Evolutionary conservation across 2,329 filamentous ascomycete genomes (phyloP), one percentile per base, ranked within the genome.

Genomic region (Penicillium concentricum): DNA sequence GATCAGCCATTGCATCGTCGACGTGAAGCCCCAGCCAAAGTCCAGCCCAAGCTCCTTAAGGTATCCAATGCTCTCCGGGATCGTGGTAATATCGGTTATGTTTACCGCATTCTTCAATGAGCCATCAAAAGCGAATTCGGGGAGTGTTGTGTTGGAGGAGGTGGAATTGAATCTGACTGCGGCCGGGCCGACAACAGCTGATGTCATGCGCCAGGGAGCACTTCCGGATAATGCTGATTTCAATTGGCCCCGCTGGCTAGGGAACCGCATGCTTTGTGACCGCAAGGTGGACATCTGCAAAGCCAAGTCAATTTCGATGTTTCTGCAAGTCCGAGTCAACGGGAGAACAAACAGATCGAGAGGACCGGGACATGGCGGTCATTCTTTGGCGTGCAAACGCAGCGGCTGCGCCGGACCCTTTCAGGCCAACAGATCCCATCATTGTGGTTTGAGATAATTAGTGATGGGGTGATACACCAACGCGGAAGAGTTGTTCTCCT

Each of bases 41-140:
- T 97, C 90, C 22, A 99, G 79, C 4, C 94, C 94, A 12, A 97
- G 80, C 7, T 85, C 82, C 65, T 90, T 85, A 57, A 99, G 79
- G 69, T 92, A 97, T 60, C 94, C 94, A 57, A 96, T 84, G 49
- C 85, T 81, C 68, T 93, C 89, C 35, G 89, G 85, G 61, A 91
- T 84, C 60, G 82, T 76, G 58, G 86, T 80, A 42, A 80, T 67
- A 56, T 70, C 72, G 30, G 68, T 49, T 50, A 74, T 55, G 59
- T 74, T 70, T 20, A 63, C 56, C 30, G 64, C 45, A 10, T 66
- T 58, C 26, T 54, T 46, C 18, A 62, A 10, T 51, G 54, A 30
- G 20, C 56, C 41, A 50, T 60, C 61, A 28, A 42, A 10, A 28
- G 60, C 46, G 13, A 63, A 30, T n/a, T 67, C 46, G 47, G 60